phyloP scores from a whole-genome alignment of 2,329 filamentous ascomycete species.

The Colletotrichum brevisporum region DNA sequence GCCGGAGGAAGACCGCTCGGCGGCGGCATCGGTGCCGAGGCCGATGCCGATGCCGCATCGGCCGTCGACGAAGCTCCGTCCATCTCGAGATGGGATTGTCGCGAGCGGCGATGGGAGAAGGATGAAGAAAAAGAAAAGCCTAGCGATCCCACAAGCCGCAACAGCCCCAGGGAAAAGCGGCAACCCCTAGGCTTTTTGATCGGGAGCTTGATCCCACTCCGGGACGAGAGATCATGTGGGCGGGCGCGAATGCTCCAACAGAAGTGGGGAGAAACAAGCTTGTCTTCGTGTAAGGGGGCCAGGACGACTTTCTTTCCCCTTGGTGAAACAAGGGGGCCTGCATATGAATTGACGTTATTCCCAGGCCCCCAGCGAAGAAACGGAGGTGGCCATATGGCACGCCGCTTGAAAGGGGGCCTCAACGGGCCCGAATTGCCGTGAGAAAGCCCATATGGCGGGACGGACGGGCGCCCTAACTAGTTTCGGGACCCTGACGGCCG shows the following conservation, averaged over 20 bases:
- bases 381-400: background rate
- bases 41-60: conserved; percentile 1
- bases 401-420: background rate
- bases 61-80: conserved; percentile 5
- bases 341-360: too few species aligned
- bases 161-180: background rate
- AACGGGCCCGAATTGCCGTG: conserved; percentile 19
- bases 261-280: conserved; percentile 25
- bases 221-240: background rate
- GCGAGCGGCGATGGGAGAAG: too few species aligned
- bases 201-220: background rate
- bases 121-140: conserved; percentile 3
- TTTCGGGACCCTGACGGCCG: conserved; percentile 3
- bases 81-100: conserved; percentile 4
- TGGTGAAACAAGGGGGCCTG: conserved; percentile 20
- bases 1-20: background rate
- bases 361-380: too few species aligned
- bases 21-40: background rate
- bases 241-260: background rate
- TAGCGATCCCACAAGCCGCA: background rate
- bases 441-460: conserved; percentile 15
- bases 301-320: conserved; percentile 1
- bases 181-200: conserved; percentile 10
- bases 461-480: conserved; percentile 7
- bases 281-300: conserved; percentile 15